Base-by-base conservation (phyloP, 2,329 filamentous ascomycete species). In the Rhinocladiella mackenziei region DNA sequence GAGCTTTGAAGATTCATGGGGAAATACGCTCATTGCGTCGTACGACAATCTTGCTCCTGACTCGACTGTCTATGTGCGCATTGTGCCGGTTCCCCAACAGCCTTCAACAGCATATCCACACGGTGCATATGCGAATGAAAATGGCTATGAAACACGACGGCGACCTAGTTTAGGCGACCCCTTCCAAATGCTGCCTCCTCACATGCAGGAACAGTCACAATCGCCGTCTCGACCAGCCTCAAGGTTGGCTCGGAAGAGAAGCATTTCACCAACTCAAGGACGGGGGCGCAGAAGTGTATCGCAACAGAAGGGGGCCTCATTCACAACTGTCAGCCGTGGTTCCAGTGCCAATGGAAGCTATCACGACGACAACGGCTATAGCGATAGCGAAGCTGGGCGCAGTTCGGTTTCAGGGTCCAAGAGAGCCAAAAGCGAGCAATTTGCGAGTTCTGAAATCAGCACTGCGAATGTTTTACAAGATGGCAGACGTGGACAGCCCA, bases 381-480 rank as follows among this genome's bases (percentile, higher is more conserved):
- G 87, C 68, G 94, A 89, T 65, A 89, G 86, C 57, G 89, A 95
- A 55, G 84, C 82, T 50, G 86, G 83, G 19, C 78, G 85, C 50
- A 84, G 80, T 55, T 89, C 87, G 43, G 76, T 84, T 37, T 73
- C 74, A 11, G 77, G 77, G 55, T 84, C 84, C 47, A 83, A 85
- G 59, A 85, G 85, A 64, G 79, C 77, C 58, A 89, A 86, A 65
- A 81, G 75, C 54, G 89, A 96, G 60, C 84, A 88, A 54, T 80
- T 95, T 59, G 89, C 87, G 36, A 96, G 88, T 63, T 94, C 92
- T 11, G 92, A 98, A 58, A 98, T 98, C 62, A 97, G 91, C 64
- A 80, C 96, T 57, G 89, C 96, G 58, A 98, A 98, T 64, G 97
- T 98, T 66, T 86, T 98, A 50, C 91, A 97, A 68, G 92, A 94